Base-by-base conservation (phyloP, 805 yeast species). In the Candida stauntonica region DNA sequence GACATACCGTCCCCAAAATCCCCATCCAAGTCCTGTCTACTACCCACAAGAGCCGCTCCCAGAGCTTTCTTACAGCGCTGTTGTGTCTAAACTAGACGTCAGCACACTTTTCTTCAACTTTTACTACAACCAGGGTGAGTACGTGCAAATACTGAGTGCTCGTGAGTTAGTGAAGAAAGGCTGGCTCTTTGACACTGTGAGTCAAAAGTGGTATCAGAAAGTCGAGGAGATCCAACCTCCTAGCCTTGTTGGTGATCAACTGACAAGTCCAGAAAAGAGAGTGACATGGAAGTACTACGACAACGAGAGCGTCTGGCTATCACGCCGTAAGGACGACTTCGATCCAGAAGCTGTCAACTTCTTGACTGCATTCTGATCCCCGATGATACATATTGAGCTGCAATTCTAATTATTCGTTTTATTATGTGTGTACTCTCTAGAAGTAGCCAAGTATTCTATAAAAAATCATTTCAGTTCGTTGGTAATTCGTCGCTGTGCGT, bases 21-120 rank as follows among this genome's bases (percentile, higher is more conserved):
- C 94, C 38, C 94, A 84, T 56, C 95, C 96, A 19, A 86, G 95
- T 7, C 86, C 93, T 27, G 75, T 84, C 17, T 86, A 81, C 61
- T 93, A 86, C 63, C 99, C 99, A 42, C 86, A 80, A 56, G 93
- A 84, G 44, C 89, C 89, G 23, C 48, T 68, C 18, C 57, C 67
- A 14, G 60, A 67, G 27, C 52, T 75, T 38, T 81, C 78, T 35
- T 77, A 80, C 46, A 69, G 79, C 13, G 67, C 69, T 37, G 61
- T 84, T 29, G 69, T 86, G 62, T 67, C 73, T 19, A 86, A 82
- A 52, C 75, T 91, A 52, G 95, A 87, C 54, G 68, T 79, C 23
- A 96, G 88, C 55, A 91, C 98, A 2, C 63, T 93, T 49, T 89
- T 91, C 50, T 93, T 86, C 68, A 84, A 91, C 35, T 93, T 93